Evolutionary conservation across 1,284 basidiomycete genomes (phyloP).

Genomic region (Sporisorium scitamineum): DNA sequence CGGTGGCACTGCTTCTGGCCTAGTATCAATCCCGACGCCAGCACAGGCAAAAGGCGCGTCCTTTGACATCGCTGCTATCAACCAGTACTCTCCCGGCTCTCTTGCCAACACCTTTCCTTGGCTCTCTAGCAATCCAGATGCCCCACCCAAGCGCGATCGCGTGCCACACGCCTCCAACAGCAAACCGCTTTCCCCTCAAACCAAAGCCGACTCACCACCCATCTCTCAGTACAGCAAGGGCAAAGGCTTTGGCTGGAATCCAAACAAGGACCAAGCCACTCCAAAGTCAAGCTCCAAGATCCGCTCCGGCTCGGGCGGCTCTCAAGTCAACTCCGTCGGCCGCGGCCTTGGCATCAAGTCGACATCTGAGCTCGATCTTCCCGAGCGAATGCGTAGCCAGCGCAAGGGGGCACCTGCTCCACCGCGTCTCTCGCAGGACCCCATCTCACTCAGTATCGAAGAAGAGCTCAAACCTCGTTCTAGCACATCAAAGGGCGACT

Average conservation of each 20-base stretch:
- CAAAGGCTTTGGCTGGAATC: slow-evolving; percentile 48
- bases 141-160: slow-evolving; percentile 16
- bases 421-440: slow-evolving; percentile 42
- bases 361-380: slow-evolving; percentile 41
- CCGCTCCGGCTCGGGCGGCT: slow-evolving; percentile 8
- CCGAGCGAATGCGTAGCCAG: slow-evolving; percentile 42
- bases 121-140: slow-evolving; percentile 25
- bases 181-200: not conserved
- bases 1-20: slow-evolving; percentile 11
- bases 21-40: slow-evolving; percentile 11
- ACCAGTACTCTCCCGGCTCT: slow-evolving; percentile 36
- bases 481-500: slow-evolving; percentile 17
- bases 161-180: slow-evolving; percentile 2
- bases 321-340: slow-evolving; percentile 10
- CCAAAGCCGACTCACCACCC: slow-evolving; percentile 30
- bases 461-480: slow-evolving; percentile 27
- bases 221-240: slow-evolving; percentile 41
- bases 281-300: slow-evolving; percentile 24
- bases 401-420: slow-evolving; percentile 39
- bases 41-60: slow-evolving; percentile 10
- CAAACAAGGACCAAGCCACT: slow-evolving; percentile 17
- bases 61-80: slow-evolving; percentile 28
- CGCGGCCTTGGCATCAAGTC: slow-evolving; percentile 35
- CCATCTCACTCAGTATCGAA: slow-evolving; percentile 41
- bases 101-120: slow-evolving; percentile 38